phyloP scores from a whole-genome alignment of 805 yeast species.

The Yarrowia keelungensis region DNA sequence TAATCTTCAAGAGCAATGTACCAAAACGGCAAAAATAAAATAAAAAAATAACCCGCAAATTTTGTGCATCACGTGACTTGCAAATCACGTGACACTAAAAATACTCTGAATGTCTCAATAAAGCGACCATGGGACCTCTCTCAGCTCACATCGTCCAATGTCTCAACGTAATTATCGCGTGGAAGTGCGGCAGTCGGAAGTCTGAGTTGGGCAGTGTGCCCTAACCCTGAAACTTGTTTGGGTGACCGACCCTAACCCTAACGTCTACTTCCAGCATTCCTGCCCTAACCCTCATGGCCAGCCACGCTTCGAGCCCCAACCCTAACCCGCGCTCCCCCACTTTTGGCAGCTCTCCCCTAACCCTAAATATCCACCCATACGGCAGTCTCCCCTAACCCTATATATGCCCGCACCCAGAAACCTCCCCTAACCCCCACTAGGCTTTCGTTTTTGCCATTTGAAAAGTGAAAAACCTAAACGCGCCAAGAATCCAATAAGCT shows the following conservation, averaged over 20 bases:
- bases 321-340: too few species aligned
- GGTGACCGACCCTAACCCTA: slow-evolving; percentile 8
- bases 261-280: not conserved
- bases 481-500: slow-evolving; percentile 32
- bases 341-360: too few species aligned
- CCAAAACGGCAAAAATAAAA: slow-evolving; percentile 1
- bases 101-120: not conserved
- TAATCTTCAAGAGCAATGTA: not conserved
- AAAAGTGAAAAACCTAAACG: slow-evolving; percentile 25
- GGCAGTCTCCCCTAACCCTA: too few species aligned
- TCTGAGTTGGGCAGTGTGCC: too few species aligned
- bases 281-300: too few species aligned
- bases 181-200: not conserved
- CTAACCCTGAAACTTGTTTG: not conserved
- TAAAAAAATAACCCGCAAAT: too few species aligned
- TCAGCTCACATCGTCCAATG: not conserved
- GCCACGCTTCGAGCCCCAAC: too few species aligned
- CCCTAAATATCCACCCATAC: too few species aligned
- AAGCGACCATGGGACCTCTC: slow-evolving; percentile 1
- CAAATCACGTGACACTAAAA: not conserved
- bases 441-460: not conserved
- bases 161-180: not conserved
- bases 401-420: too few species aligned
- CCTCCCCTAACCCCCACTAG: not conserved
- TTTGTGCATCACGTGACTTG: too few species aligned